A percentile compares a stretch with the other conserved stretches of the same genome.
Evolutionary conservation across 2,329 filamentous ascomycete species (phyloP).

Genomic region (Diaporthe batatas): DNA sequence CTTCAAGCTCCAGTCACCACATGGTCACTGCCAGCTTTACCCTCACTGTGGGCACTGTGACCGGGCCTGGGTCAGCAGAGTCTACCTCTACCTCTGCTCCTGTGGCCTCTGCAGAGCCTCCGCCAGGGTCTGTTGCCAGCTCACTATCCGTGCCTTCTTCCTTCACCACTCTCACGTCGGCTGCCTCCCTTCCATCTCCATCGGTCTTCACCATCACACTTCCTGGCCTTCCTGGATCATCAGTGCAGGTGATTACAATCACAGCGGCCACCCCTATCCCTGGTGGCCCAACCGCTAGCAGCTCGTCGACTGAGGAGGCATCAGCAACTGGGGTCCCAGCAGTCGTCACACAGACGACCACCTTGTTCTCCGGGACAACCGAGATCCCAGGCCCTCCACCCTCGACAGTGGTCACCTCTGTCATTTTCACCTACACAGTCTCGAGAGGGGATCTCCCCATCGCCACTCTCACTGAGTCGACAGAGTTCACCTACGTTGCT

Average conservation of each 20-base stretch:
- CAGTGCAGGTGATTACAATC: constrained; percentile 37
- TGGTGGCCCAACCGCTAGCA: constrained; percentile 14
- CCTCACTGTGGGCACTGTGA: constrained; percentile 38
- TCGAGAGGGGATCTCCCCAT: constrained; percentile 37
- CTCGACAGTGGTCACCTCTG: constrained; percentile 32
- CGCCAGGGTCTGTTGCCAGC: background rate
- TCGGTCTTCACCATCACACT: constrained; percentile 38
- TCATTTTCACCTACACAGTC: constrained; percentile 46
- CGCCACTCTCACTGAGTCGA: constrained; percentile 39
- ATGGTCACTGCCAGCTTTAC: constrained; percentile 46
- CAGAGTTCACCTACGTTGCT: constrained; percentile 35
- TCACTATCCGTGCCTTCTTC: constrained; percentile 4
- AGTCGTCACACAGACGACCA: constrained; percentile 15
- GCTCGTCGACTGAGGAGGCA: background rate
- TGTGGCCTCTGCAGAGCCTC: constrained; percentile 27
- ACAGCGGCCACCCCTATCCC: constrained; percentile 33
- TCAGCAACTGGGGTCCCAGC: background rate
- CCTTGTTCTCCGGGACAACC: constrained; percentile 30
- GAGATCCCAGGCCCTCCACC: constrained; percentile 32
- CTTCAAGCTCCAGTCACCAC: constrained; percentile 19
- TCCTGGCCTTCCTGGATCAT: constrained; percentile 34
- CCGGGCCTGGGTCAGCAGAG: background rate
- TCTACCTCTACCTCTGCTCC: background rate
- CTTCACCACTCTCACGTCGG: background rate
- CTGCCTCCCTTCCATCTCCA: constrained; percentile 1